Percentiles rank a stretch among this genome's conserved stretches.
These are phyloP conservation scores for Pelargonium australe DNA, from an alignment of 441 rosid species.

Conservation along the genomic window DNA sequence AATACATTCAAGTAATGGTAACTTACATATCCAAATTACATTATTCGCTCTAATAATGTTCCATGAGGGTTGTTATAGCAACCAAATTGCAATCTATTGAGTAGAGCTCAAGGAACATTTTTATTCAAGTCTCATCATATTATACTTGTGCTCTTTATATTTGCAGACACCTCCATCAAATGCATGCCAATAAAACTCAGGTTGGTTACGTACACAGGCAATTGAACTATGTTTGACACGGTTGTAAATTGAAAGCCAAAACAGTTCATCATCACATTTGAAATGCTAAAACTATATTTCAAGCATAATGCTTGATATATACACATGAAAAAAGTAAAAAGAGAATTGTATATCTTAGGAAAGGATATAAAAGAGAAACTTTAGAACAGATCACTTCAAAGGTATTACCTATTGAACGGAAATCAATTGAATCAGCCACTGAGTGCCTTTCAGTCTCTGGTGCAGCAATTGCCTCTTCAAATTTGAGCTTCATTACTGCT, in stretches of 20 bases:
- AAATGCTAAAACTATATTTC: not conserved
- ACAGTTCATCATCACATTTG: not conserved
- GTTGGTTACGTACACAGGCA: not conserved
- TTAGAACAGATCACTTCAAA: not conserved
- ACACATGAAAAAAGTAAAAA: not conserved
- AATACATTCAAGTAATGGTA: not conserved
- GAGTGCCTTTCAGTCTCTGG: conserved; percentile 65
- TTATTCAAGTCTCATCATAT: not conserved
- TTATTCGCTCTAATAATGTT: not conserved
- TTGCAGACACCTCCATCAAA: not conserved
- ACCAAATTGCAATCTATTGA: not conserved
- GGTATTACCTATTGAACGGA: conserved; percentile 55
- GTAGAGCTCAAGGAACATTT: not conserved
- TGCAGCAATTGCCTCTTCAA: conserved; percentile 88
- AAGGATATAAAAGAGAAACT: not conserved
- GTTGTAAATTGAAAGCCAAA: not conserved
- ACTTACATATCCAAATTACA: not conserved
- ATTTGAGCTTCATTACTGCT: conserved; percentile 85
- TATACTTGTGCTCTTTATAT: not conserved
- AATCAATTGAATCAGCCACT: conserved; percentile 82
- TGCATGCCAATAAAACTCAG: not conserved
- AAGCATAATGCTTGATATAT: not conserved
- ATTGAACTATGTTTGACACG: not conserved
- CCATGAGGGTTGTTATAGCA: not conserved
- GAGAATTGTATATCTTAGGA: not conserved